Evolutionary conservation across 164 flowering plant genomes (phyloP).

Genomic region (Houttuynia cordata): DNA sequence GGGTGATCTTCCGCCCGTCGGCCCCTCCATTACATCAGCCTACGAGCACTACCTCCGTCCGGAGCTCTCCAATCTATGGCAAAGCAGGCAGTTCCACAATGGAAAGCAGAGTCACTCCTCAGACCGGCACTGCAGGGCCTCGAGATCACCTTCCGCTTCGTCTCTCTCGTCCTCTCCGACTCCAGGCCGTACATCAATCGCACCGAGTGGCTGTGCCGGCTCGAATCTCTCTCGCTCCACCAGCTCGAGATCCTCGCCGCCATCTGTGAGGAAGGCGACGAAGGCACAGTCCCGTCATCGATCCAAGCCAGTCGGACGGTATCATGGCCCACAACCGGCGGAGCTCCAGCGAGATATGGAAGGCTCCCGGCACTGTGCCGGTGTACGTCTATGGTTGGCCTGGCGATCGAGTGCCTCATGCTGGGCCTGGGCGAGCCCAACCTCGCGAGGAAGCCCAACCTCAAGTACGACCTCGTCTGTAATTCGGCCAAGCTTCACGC

Average conservation of each 20-base stretch:
- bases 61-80: slow-evolving; percentile 55
- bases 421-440: slow-evolving; percentile 88
- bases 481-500: slow-evolving; percentile 53
- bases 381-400: no score
- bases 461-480: slow-evolving; percentile 72
- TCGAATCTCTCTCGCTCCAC: slow-evolving; percentile 40
- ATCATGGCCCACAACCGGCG: slow-evolving; percentile 40
- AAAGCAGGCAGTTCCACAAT: slow-evolving; percentile 34
- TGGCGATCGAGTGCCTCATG: slow-evolving; percentile 64
- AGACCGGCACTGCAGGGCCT: slow-evolving; percentile 72
- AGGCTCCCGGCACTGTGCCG: slow-evolving; percentile 23
- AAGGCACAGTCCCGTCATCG: slow-evolving; percentile 30
- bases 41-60: slow-evolving; percentile 71
- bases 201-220: slow-evolving; percentile 59
- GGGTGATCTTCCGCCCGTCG: slow-evolving; percentile 6
- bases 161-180: slow-evolving; percentile 58
- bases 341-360: slow-evolving; percentile 74
- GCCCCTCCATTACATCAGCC: slow-evolving; percentile 32
- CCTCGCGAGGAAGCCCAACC: slow-evolving; percentile 57
- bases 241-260: slow-evolving; percentile 61
- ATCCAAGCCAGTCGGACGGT: slow-evolving; percentile 33
- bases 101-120: slow-evolving; percentile 56
- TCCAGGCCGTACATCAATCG: slow-evolving; percentile 59
- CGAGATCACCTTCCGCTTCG: slow-evolving; percentile 78
- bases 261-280: slow-evolving; percentile 44